Conservation (phyloP, 2,329 filamentous ascomycete genomes). For the Parastagonospora avenae region DNA sequence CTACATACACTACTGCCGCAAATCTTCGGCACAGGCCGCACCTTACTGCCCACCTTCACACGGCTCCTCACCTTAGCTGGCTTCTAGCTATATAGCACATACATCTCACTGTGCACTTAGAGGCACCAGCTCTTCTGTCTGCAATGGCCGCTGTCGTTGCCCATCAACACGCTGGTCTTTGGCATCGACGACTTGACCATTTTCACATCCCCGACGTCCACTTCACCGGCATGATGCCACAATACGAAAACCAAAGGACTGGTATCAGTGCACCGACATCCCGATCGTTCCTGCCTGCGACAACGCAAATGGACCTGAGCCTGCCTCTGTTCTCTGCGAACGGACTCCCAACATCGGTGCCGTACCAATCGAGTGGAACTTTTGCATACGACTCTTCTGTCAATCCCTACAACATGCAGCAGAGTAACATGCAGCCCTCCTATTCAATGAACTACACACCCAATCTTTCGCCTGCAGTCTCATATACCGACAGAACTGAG, state of each 20-base stretch:
- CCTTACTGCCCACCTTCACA: slow-evolving; percentile 22
- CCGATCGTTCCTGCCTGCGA: slow-evolving; percentile 36
- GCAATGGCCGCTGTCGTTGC: slow-evolving; percentile 47
- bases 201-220: slow-evolving; percentile 39
- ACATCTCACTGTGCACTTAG: slow-evolving; percentile 23
- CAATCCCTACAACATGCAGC: slow-evolving; percentile 47
- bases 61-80: slow-evolving; percentile 20
- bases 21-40: slow-evolving; percentile 31
- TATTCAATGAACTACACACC: slow-evolving; percentile 35
- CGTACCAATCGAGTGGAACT: slow-evolving; percentile 41
- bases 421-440: slow-evolving; percentile 9
- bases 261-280: slow-evolving; percentile 30
- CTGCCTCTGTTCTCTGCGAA: slow-evolving; percentile 43
- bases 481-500: slow-evolving; percentile 29
- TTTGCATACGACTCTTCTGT: slow-evolving; percentile 43
- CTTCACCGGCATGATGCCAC: slow-evolving; percentile 34
- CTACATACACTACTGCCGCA: slow-evolving; percentile 22
- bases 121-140: slow-evolving; percentile 26
- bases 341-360: slow-evolving; percentile 34
- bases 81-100: slow-evolving; percentile 22
- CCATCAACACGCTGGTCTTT: slow-evolving; percentile 40
- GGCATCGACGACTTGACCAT: slow-evolving; percentile 41
- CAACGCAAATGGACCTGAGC: slow-evolving; percentile 40
- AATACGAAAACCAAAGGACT: slow-evolving; percentile 37
- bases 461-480: slow-evolving; percentile 30